Percentiles rank a stretch among this genome's conserved stretches.
Evolutionary conservation across 1,284 basidiomycete genomes (phyloP).

Genomic region (Pascua guehoae): DNA sequence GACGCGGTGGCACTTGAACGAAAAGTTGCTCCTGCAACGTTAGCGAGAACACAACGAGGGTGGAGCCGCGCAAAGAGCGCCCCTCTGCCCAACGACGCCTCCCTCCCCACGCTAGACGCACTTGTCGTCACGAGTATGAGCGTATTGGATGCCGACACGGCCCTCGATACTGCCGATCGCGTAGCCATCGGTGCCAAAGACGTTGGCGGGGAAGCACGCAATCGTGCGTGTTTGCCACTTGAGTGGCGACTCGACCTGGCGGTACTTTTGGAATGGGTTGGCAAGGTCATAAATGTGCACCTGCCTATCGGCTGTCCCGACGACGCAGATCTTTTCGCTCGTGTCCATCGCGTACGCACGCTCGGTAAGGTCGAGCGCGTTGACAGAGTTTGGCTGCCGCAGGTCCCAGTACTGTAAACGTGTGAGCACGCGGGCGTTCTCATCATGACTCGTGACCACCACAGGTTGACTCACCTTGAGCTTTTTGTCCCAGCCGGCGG

Average conservation of each 20-base stretch:
- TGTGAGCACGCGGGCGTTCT: neutral
- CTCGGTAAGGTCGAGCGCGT: constrained; percentile 76
- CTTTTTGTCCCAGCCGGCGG: constrained; percentile 89
- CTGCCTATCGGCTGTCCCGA: constrained; percentile 73
- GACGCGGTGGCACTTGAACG: constrained; percentile 92
- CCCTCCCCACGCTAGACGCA: constrained; percentile 4
- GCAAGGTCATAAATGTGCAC: constrained; percentile 83
- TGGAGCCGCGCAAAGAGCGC: too few relatives aligned
- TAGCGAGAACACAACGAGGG: neutral
- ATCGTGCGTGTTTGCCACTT: constrained; percentile 93
- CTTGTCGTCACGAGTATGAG: constrained; percentile 31
- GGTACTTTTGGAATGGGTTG: constrained; percentile 59
- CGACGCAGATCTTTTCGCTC: constrained; percentile 62
- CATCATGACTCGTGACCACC: too few relatives aligned
- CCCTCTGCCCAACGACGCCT: too few relatives aligned
- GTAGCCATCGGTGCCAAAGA: constrained; percentile 64
- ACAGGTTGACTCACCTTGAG: constrained; percentile 62
- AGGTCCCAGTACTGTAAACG: constrained; percentile 81
- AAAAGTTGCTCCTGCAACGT: constrained; percentile 72
- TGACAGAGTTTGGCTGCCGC: constrained; percentile 66
- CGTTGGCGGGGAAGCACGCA: constrained; percentile 66
- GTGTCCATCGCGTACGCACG: constrained; percentile 65
- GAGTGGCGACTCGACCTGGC: constrained; percentile 65
- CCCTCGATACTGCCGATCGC: constrained; percentile 94
- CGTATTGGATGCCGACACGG: constrained; percentile 87